Base-by-base conservation (phyloP, 2,329 filamentous ascomycete genomes). In the Thermomyces lanuginosus region DNA sequence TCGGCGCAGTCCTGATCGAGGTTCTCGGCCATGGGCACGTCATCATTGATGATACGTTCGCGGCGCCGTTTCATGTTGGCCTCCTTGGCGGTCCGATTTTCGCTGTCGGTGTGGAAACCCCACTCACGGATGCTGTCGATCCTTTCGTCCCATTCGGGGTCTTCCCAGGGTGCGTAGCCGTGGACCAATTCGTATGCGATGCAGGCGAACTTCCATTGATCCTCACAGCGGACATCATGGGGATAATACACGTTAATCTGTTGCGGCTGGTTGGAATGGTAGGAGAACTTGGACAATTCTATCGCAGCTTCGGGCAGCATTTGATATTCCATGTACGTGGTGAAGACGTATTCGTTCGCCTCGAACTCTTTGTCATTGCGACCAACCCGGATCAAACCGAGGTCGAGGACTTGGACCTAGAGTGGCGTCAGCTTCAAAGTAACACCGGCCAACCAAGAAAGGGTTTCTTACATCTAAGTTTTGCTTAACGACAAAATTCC, bases 1-100 rank as follows among this genome's bases (percentile, higher is more conserved):
- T 51, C 48, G 15, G 37, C 37, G 21, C 46, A 51, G 26, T 47
- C 47, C 29, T 48, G 46, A 4, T 43, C 43, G 8, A 51, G 24
- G 6, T 27, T 29, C 24, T 43, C 44, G 6, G 35, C 26, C n/a
- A 51, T 34, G 2, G 36, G 30, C 24, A 46, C 20, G 23, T 44
- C 37, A 9, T 43, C 37, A 10, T 37, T 43, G 17, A 46, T 32
- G 12, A 46, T 46, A 9, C 44, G 30, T 22, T 31, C 10, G 18
- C 42, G 36, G 11, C 44, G 34, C 8, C 21, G 18, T 21, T 17
- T 13, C 8, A 20, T 20, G 8, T 10, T 20, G 18, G 18, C 18
- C 10, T 20, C 18, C 2, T 33, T 13, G 11, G 36, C 10, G 4
- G 10, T 24, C 12, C 21, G 19, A 20, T 17, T 13, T 24, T 9